A percentile compares a stretch with the other conserved stretches of the same genome.
phyloP scores from a whole-genome alignment of 371 early-diverging fungal species.

The Lichtheimia ramosa region DNA sequence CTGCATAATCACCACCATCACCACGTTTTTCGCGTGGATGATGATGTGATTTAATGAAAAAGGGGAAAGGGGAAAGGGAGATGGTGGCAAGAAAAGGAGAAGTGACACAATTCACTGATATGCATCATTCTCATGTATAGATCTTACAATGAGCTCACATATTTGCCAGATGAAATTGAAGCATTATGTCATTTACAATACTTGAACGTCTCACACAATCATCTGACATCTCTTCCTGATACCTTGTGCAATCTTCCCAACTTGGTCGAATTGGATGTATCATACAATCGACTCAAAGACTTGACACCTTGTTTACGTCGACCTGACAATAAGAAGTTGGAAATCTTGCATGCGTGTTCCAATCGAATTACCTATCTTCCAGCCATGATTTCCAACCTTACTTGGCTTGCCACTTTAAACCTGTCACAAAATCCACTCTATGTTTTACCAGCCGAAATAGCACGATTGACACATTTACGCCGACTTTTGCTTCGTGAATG shows the following conservation, averaged over 20 bases:
- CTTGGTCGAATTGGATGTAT: conserved; percentile 65
- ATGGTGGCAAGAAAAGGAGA: too few relatives aligned
- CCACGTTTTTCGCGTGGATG: too few relatives aligned
- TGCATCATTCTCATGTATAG: background rate
- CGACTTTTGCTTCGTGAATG: conserved; percentile 59
- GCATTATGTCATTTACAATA: conserved; percentile 49
- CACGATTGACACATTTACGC: conserved; percentile 64
- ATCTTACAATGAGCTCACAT: conserved; percentile 10
- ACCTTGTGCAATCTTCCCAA: conserved; percentile 65
- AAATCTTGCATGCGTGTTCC: conserved; percentile 48
- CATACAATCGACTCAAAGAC: conserved; percentile 59
- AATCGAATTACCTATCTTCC: conserved; percentile 60
- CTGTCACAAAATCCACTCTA: conserved; percentile 68
- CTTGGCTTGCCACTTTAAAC: conserved; percentile 57
- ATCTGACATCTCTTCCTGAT: conserved; percentile 46
- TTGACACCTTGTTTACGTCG: conserved; percentile 44
- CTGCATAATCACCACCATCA: too few relatives aligned
- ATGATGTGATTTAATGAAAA: too few relatives aligned
- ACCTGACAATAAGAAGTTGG: conserved; percentile 7
- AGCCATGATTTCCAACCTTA: conserved; percentile 44
- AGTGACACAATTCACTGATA: too few relatives aligned
- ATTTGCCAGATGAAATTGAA: conserved; percentile 58
- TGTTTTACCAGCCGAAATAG: conserved; percentile 73
- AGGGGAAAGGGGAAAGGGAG: too few relatives aligned
- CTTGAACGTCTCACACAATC: conserved; percentile 38